phyloP scores from a whole-genome alignment of 73 alveolate genomes.

The Paramecium sonneborni region DNA sequence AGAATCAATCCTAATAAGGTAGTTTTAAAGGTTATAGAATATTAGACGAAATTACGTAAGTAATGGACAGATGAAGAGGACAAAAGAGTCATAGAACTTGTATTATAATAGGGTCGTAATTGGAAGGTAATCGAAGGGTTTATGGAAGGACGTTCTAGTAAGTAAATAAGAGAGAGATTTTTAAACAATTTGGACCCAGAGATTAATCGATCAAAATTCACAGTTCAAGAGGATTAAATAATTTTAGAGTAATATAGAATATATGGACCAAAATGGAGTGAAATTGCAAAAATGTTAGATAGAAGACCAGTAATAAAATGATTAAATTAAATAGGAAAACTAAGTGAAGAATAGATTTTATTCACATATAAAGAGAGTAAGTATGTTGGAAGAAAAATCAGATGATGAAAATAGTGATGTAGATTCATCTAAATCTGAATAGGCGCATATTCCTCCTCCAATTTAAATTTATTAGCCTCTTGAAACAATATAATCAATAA shows the following conservation, averaged over 20 bases:
- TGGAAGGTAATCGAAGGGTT: not conserved
- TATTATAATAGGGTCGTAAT: not conserved
- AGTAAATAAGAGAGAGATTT: conserved; percentile 9
- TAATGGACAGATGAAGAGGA: conserved; percentile 29
- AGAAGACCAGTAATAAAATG: not conserved
- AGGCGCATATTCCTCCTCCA: not conserved
- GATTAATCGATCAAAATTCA: not conserved
- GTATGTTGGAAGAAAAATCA: not conserved
- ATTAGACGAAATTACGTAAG: not conserved
- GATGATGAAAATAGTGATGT: not conserved
- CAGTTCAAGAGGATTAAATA: not conserved
- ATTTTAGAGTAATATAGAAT: not conserved
- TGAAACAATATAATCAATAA: not conserved
- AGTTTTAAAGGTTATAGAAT: not conserved
- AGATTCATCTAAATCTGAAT: not conserved
- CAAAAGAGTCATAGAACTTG: not conserved
- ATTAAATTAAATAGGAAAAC: not conserved
- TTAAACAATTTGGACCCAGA: conserved; percentile 27
- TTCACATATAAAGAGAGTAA: not conserved
- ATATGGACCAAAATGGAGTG: conserved; percentile 38
- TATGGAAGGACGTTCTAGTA: not conserved
- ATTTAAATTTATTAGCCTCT: not conserved
- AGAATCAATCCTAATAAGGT: not conserved
- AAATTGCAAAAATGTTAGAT: not conserved
- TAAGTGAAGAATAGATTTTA: conserved; percentile 15